Conservation (phyloP, 202 grass and related monocot genomes). For the Eragrostis tef region DNA sequence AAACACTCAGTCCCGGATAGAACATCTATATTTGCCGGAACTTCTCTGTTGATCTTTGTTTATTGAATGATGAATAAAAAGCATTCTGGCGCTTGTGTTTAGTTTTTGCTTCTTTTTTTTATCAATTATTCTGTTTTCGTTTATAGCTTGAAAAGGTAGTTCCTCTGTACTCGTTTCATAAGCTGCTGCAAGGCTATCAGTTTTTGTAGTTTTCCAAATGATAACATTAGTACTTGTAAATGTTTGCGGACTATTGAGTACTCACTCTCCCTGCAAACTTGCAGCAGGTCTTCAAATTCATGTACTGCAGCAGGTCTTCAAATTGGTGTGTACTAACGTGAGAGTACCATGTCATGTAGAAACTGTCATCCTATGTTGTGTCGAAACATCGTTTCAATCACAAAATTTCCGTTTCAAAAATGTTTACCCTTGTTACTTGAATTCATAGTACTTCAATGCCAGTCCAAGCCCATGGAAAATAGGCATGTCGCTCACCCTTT, state of each 20-base stretch:
- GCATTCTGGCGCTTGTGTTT: constrained; percentile 22
- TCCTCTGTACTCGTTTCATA: background rate
- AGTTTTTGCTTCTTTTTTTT: background rate
- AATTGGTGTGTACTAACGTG: background rate
- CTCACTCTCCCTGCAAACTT: background rate
- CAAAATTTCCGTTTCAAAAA: background rate
- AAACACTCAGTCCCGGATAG: constrained; percentile 37
- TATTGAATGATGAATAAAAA: constrained; percentile 35
- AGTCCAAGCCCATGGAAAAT: background rate
- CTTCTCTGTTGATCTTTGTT: constrained; percentile 10
- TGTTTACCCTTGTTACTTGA: background rate
- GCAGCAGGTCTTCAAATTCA: background rate
- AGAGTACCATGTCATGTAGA: background rate
- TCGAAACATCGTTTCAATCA: background rate
- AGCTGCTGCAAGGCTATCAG: background rate
- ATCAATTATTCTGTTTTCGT: too few species aligned
- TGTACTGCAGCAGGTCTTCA: too few species aligned
- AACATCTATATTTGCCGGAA: constrained; percentile 26
- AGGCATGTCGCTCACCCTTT: background rate
- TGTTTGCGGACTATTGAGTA: background rate
- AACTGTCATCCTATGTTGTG: background rate
- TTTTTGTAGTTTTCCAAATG: background rate
- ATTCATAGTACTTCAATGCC: background rate
- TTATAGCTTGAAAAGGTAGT: too few species aligned
- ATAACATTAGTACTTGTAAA: background rate